Evolutionary conservation across 768 basidiomycete species (phyloP).

Genomic region (Chalciporus sphaerocephalus): DNA sequence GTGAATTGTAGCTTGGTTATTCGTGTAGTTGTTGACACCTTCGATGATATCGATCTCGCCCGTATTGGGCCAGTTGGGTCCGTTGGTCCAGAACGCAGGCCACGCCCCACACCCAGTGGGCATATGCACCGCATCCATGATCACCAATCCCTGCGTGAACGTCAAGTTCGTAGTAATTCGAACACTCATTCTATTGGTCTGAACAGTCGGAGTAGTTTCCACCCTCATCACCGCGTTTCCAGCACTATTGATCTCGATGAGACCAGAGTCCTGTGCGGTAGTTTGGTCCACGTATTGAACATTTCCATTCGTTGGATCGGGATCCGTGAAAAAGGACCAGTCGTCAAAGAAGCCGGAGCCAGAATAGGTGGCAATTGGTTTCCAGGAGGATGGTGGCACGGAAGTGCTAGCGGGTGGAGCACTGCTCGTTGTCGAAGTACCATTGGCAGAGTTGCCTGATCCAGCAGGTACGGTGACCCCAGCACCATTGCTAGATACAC

Average conservation of each 20-base stretch:
- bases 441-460: constrained; percentile 17
- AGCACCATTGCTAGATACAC: constrained; percentile 26
- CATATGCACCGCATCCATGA: constrained; percentile 86
- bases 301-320: constrained; percentile 75
- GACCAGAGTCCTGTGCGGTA: constrained; percentile 54
- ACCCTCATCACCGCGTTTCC: constrained; percentile 86
- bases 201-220: constrained; percentile 73
- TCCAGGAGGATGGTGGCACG: constrained; percentile 50
- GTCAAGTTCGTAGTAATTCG: constrained; percentile 64
- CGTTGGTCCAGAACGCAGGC: constrained; percentile 61
- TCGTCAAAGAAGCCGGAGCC: constrained; percentile 78
- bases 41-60: constrained; percentile 87
- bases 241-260: constrained; percentile 60
- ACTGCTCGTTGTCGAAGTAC: constrained; percentile 21
- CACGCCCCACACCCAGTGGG: constrained; percentile 86
- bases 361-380: constrained; percentile 51
- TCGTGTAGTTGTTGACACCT: constrained; percentile 76
- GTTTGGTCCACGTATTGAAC: constrained; percentile 64
- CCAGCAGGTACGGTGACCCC: constrained; percentile 19
- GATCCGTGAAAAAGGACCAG: constrained; percentile 65
- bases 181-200: constrained; percentile 67
- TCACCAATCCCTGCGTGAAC: constrained; percentile 64
- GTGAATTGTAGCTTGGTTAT: constrained; percentile 81
- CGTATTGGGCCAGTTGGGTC: constrained; percentile 41
- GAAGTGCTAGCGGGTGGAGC: constrained; percentile 19